Base-by-base conservation (phyloP, 2,329 filamentous ascomycete species). In the Fusarium hostae region DNA sequence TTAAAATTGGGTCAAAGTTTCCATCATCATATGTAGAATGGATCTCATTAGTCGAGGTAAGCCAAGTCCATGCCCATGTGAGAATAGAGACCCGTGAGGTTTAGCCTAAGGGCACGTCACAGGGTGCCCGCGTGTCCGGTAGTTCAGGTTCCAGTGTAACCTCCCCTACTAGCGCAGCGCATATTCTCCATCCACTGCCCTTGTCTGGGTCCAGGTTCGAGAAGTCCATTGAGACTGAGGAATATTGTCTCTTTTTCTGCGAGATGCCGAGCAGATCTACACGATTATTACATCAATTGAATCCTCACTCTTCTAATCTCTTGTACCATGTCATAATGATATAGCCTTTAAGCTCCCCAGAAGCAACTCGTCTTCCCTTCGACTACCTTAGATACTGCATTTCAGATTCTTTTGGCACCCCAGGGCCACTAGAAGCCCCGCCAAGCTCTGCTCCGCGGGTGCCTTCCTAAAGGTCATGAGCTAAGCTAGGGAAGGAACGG, bases 111-210 rank as follows among this genome's bases (percentile, higher is more conserved):
- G 48, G 48, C 54, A 59, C 59, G 65, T 70, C 67, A 70, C 67
- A 69, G 63, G 63, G 22, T 63, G 50, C 39, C 61, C 50, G 62
- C 51, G 51, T 66, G 67, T 55, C 67, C 64, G 64, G 69, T 71
- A 71, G 59, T 71, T 71, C 68, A 69, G 59, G 54, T 71, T 63
- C 56, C 56, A 70, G 52, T 54, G 63, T 34, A 58, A 58, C 47
- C 37, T 50, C 37, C 57, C 57, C 54, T 44, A 41, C 62, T 71
- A 68, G 68, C 52, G 41, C 34, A 15, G 13, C 13, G 48, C 26
- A n/a, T 39, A 35, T 26, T 37, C 43, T 44, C 22, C 26, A 35
- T 16, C 57, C 37, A 24, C 57, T 57, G n/a, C 37, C 37, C 51
- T 44, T 56, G 45, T 30, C 20, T 22, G 30, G 22, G 28, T 50